phyloP scores from a whole-genome alignment of 345 rosid species.

The Sisymbrium irio region DNA sequence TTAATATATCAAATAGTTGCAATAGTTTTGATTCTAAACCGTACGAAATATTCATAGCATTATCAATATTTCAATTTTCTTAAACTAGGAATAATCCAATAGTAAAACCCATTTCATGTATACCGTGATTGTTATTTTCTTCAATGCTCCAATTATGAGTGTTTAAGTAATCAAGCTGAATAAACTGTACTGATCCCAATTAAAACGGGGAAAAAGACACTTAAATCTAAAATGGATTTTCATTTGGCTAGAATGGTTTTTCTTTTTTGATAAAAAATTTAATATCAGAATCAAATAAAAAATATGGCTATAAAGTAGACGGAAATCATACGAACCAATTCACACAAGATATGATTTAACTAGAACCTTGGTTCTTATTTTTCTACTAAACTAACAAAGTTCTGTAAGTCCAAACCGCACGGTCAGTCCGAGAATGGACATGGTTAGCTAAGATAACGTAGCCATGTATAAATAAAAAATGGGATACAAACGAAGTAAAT shows the following conservation, averaged over 20 bases:
- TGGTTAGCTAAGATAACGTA: neutral
- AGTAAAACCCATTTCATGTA: neutral
- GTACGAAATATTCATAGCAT: conserved; percentile 1
- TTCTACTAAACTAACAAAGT: no score
- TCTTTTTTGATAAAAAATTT: no score
- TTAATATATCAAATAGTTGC: neutral
- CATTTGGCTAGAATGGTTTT: neutral
- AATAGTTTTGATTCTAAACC: neutral
- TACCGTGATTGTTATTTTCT: neutral
- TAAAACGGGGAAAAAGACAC: neutral
- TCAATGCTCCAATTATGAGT: neutral
- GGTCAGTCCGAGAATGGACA: no score
- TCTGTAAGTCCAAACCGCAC: no score
- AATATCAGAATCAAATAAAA: no score
- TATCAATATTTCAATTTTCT: neutral
- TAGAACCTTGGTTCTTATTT: no score
- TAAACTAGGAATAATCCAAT: neutral
- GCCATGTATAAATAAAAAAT: no score
- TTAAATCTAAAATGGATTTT: neutral
- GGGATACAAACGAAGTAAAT: neutral
- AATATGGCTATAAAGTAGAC: no score
- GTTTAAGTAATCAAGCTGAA: neutral
- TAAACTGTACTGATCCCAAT: neutral
- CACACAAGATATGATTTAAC: no score
- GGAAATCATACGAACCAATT: no score